Conservation (phyloP, 306 rosid species). For the Cucumis cinereus region DNA sequence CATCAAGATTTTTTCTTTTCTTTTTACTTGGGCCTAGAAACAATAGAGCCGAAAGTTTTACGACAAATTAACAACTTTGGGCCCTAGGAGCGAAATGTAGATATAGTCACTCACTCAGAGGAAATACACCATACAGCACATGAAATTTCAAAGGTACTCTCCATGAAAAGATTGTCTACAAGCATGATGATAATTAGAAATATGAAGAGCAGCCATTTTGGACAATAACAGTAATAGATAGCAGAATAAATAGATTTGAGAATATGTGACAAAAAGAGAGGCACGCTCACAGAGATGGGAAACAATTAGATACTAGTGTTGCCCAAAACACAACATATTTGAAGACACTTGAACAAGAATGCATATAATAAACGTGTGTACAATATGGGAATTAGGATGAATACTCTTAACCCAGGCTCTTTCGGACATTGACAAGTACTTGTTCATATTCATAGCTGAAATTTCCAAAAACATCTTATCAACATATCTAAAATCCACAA, state of each 20-base stretch:
- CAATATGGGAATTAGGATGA: neutral
- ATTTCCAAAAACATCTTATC: neutral
- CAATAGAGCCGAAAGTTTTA: neutral
- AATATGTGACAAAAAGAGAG: neutral
- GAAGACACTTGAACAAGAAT: neutral
- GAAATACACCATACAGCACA: neutral
- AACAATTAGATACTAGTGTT: neutral
- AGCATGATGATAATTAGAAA: neutral
- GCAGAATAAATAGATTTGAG: neutral
- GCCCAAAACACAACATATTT: neutral
- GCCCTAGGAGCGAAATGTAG: neutral
- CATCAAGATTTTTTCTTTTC: neutral
- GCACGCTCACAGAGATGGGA: neutral
- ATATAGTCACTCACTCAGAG: neutral
- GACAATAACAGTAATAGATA: neutral
- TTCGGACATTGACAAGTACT: neutral
- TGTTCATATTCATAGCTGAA: neutral
- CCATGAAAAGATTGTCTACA: conserved; percentile 1
- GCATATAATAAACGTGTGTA: neutral
- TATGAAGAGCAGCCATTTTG: neutral
- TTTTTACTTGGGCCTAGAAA: neutral
- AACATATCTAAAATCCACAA: neutral
- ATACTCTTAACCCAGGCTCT: neutral
- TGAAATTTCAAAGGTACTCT: neutral
- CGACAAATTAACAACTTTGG: neutral